Evolutionary conservation across 768 basidiomycete species (phyloP).

Genomic region (Steccherinum ochraceum): DNA sequence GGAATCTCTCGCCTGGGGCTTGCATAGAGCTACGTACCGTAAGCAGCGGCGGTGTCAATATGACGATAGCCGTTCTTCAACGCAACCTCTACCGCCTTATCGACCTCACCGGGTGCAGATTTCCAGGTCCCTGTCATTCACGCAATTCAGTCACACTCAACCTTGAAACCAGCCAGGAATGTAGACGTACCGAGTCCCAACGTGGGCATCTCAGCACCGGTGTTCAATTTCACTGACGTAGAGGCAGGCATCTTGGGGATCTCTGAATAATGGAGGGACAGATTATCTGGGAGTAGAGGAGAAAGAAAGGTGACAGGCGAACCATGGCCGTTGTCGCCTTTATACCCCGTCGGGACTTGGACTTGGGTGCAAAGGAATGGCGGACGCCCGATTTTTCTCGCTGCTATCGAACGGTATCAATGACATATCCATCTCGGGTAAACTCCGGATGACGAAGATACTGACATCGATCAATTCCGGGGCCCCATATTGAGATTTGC

Average conservation of each 20-base stretch:
- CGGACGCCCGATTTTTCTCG: not conserved
- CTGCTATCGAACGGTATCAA: not conserved
- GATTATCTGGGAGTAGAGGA: too few relatives aligned
- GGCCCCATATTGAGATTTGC: too few relatives aligned
- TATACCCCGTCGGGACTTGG: too few relatives aligned
- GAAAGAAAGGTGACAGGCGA: not conserved
- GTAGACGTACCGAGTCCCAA: constrained; percentile 51
- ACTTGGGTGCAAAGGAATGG: too few relatives aligned
- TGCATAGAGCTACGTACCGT: constrained; percentile 29
- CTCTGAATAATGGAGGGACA: too few relatives aligned
- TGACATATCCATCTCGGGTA: too few relatives aligned
- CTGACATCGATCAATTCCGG: too few relatives aligned
- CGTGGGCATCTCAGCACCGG: constrained; percentile 70
- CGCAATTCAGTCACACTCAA: not conserved
- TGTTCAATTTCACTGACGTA: constrained; percentile 53
- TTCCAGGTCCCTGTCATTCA: constrained; percentile 73
- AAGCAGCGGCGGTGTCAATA: constrained; percentile 66
- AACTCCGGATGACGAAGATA: too few relatives aligned
- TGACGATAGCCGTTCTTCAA: constrained; percentile 69
- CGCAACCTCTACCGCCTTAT: constrained; percentile 68
- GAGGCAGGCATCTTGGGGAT: constrained; percentile 39
- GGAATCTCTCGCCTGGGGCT: not conserved
- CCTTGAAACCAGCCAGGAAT: not conserved
- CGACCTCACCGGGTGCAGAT: constrained; percentile 61
- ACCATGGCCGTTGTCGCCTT: not conserved